These are phyloP conservation scores for Gilbertella persicaria DNA, from an alignment of 371 early-diverging fungal genomes.

Conservation along the genomic window DNA sequence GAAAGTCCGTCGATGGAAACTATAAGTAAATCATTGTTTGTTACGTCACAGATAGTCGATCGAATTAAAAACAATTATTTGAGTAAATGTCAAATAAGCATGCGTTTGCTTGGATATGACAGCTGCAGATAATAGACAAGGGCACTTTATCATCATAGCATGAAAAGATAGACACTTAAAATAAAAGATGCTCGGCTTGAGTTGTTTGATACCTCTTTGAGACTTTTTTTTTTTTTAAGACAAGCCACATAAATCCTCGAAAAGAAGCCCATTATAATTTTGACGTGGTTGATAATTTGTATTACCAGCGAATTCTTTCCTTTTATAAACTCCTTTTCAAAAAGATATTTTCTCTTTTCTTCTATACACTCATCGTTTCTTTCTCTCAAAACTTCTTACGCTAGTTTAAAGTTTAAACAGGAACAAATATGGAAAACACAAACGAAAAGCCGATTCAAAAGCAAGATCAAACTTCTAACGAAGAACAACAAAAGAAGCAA, in stretches of 20 bases:
- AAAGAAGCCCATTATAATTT: slow-evolving; percentile 5
- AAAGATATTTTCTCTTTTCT: slow-evolving; percentile 8
- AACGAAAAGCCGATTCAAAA: slow-evolving; percentile 17
- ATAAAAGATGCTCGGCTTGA: too few relatives aligned
- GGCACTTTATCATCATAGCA: too few relatives aligned
- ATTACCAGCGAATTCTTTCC: slow-evolving; percentile 15
- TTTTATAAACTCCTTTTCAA: slow-evolving; percentile 24
- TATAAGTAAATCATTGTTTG: too few relatives aligned
- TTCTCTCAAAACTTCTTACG: neutral
- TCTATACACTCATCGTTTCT: neutral
- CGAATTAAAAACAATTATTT: too few relatives aligned
- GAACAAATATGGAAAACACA: slow-evolving; percentile 17
- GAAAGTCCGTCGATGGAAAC: too few relatives aligned
- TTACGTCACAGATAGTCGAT: too few relatives aligned
- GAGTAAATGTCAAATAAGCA: too few relatives aligned
- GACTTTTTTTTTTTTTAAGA: slow-evolving; percentile 1
- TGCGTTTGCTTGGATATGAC: too few relatives aligned
- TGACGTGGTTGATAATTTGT: slow-evolving; percentile 22
- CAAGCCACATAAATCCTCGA: slow-evolving; percentile 12
- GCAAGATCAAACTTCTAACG: slow-evolving; percentile 11
- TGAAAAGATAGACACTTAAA: too few relatives aligned
- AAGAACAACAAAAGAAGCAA: slow-evolving; percentile 29
- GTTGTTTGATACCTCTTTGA: too few relatives aligned
- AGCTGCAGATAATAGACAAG: too few relatives aligned
- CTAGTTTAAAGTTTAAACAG: slow-evolving; percentile 1